Evolutionary conservation across 495 filamentous ascomycete species (phyloP).

Genomic region (Polyplosphaeria fusca): DNA sequence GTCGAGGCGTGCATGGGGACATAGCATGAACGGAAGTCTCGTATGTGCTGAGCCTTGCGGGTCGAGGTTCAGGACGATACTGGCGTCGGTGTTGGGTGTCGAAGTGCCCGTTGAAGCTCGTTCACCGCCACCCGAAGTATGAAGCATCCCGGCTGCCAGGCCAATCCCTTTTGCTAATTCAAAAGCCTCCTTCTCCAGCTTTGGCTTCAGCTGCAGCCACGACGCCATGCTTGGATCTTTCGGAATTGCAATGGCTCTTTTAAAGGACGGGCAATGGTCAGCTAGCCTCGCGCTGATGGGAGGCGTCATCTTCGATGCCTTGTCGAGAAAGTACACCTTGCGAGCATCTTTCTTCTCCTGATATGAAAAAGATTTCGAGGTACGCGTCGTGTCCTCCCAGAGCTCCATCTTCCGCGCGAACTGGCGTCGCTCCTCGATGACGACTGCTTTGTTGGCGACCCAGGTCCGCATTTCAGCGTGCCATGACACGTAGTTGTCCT

Average conservation of each 20-base stretch:
- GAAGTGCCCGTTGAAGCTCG: background rate
- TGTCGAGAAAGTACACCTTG: slow-evolving; percentile 16
- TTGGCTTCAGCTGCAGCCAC: slow-evolving; percentile 29
- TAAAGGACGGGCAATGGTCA: slow-evolving; percentile 18
- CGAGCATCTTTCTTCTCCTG: slow-evolving; percentile 27
- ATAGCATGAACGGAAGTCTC: no score
- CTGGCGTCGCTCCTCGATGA: slow-evolving; percentile 12
- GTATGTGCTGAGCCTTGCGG: no score
- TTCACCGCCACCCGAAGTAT: background rate
- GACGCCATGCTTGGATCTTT: slow-evolving; percentile 27
- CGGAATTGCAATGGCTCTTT: slow-evolving; percentile 25
- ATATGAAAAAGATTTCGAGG: slow-evolving; percentile 5
- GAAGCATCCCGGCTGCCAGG: no score
- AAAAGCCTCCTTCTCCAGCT: slow-evolving; percentile 27
- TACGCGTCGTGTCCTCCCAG: slow-evolving; percentile 22
- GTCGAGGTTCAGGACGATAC: no score
- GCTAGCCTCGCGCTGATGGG: slow-evolving; percentile 19
- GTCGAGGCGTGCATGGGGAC: no score
- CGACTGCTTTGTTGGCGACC: slow-evolving; percentile 13
- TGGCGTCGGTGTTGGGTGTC: no score
- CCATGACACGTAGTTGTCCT: slow-evolving; percentile 8
- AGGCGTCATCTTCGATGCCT: slow-evolving; percentile 23
- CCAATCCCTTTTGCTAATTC: background rate
- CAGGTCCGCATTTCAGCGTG: slow-evolving; percentile 20
- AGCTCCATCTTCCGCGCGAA: slow-evolving; percentile 28